Conservation (phyloP, 257 asterid species). For the Gentiana dahurica region DNA sequence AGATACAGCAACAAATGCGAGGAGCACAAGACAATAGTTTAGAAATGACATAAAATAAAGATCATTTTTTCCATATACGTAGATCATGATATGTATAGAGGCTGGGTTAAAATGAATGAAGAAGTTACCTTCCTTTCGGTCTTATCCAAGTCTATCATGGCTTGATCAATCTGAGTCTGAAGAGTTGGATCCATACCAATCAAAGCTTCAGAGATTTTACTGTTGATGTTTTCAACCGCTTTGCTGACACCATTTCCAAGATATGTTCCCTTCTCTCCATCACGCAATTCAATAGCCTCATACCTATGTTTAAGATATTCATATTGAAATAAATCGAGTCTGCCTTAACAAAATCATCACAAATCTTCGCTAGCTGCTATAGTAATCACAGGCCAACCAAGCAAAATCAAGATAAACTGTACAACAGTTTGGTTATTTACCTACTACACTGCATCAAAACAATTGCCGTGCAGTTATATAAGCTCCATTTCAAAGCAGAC, state of each 20-base stretch:
- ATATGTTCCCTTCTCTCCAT: constrained; percentile 86
- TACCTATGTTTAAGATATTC: constrained; percentile 40
- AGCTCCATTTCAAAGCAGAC: too few relatives aligned
- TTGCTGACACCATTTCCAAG: constrained; percentile 92
- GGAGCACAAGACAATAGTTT: not conserved
- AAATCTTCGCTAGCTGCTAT: too few relatives aligned
- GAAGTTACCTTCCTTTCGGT: constrained; percentile 80
- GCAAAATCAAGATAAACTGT: too few relatives aligned
- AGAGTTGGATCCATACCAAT: constrained; percentile 98
- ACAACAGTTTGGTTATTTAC: too few relatives aligned
- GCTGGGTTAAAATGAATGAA: not conserved
- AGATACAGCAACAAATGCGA: not conserved
- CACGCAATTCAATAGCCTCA: constrained; percentile 92
- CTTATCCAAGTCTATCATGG: constrained; percentile 97
- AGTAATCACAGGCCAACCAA: too few relatives aligned
- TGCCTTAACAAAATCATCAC: too few relatives aligned
- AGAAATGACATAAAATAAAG: not conserved
- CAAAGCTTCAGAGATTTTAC: constrained; percentile 92
- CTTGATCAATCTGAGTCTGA: constrained; percentile 96
- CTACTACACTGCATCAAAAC: too few relatives aligned
- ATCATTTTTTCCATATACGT: not conserved
- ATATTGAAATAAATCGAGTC: not conserved
- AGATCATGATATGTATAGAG: not conserved
- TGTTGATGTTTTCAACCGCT: constrained; percentile 90
- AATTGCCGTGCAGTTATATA: too few relatives aligned